Evolutionary conservation across 441 rosid genomes (phyloP).

Genomic region (Omphalea diandra): DNA sequence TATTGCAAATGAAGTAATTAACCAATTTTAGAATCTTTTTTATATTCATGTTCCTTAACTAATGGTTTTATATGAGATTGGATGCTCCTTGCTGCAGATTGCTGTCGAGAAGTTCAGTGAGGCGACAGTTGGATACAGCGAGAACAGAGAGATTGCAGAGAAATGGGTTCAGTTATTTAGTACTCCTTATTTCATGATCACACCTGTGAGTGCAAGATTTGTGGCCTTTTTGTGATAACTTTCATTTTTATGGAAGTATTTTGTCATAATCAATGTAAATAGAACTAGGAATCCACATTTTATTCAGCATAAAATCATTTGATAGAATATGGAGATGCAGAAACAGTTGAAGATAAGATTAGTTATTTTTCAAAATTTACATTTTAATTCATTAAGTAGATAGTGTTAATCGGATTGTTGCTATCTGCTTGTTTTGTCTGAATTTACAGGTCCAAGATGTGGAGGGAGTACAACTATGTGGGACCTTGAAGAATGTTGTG

Average conservation of each 20-base stretch:
- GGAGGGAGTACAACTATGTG: conserved; percentile 94
- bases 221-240: background rate
- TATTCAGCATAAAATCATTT: background rate
- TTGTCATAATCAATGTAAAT: background rate
- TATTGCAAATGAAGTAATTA: conserved; percentile 86
- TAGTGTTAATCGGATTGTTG: conserved; percentile 3
- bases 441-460: conserved; percentile 73
- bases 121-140: conserved; percentile 90
- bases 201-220: conserved; percentile 57
- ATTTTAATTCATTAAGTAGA: background rate
- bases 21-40: background rate
- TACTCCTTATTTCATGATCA: conserved; percentile 83
- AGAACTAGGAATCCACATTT: background rate
- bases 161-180: conserved; percentile 87
- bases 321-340: background rate
- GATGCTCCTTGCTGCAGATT: conserved; percentile 46
- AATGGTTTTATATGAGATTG: conserved; percentile 19
- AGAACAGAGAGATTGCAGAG: conserved; percentile 59
- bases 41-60: conserved; percentile 4
- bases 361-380: background rate
- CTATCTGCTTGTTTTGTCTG: conserved; percentile 6
- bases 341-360: background rate
- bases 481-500: conserved; percentile 93
- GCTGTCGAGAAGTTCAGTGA: conserved; percentile 93
- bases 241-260: background rate